These are phyloP conservation scores for Fraxinus platypoda DNA, from an alignment of 305 asterid genomes.

Conservation along the genomic window DNA sequence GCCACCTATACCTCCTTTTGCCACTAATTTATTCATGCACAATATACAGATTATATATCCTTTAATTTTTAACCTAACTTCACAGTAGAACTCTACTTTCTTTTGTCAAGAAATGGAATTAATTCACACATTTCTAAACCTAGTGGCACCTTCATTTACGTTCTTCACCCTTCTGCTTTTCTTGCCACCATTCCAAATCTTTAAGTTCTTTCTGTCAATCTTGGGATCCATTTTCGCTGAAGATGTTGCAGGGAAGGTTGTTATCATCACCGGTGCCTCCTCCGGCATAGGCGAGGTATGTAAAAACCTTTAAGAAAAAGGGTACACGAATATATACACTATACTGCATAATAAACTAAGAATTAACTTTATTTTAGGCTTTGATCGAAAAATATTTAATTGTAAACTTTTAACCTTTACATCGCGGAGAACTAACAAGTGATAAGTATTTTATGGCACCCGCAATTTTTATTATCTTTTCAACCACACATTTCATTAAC, in stretches of 20 bases:
- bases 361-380: too few relatives aligned
- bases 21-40: not conserved
- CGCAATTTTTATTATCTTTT: too few relatives aligned
- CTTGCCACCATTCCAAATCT: slow-evolving; percentile 58
- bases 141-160: slow-evolving; percentile 63
- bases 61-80: too few relatives aligned
- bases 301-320: not conserved
- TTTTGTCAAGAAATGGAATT: slow-evolving; percentile 33
- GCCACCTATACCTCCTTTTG: slow-evolving; percentile 36
- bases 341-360: not conserved
- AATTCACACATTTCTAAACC: slow-evolving; percentile 61
- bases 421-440: not conserved
- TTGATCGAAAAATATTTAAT: not conserved
- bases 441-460: not conserved
- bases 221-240: slow-evolving; percentile 56
- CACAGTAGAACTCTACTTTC: not conserved
- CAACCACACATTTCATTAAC: too few relatives aligned
- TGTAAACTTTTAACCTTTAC: not conserved
- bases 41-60: not conserved
- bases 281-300: slow-evolving; percentile 88
- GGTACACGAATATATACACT: not conserved
- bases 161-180: slow-evolving; percentile 59
- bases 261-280: slow-evolving; percentile 86
- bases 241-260: slow-evolving; percentile 71
- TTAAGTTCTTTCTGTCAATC: slow-evolving; percentile 53